Evolutionary conservation across 805 yeast species (phyloP), one percentile per base, ranked within the genome.

Genomic region (Candida suzukii): DNA sequence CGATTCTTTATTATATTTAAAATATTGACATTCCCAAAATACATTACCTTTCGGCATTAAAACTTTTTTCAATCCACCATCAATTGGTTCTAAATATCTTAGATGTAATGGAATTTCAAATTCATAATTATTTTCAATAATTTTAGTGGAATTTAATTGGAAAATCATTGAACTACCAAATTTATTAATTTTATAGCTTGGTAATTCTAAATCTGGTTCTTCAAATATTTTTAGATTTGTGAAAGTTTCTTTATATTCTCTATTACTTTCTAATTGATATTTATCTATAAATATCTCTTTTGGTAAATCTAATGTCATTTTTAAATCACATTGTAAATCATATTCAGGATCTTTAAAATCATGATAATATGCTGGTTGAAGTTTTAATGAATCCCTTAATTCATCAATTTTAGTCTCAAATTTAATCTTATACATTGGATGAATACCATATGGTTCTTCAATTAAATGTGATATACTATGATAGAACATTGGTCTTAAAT

Each of bases 21-120:
- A 13, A 13, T 31, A 38, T 16, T 25, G 41, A 41, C 65, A 59
- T 31, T 46, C 44, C 61, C 61, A 60, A 40, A 53, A 60, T 8
- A 59, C 31, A 19, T 49, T 41, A 0, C 53, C 58, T 18, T 40
- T 43, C 2, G 62, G 56, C 10, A 52, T 19, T 20, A 26, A 21
- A 8, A 47, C 35, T 4, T 24, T 17, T 14, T 27, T 30, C n/a
- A 24, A 24, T 18, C 26, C 41, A 3, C 50, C 51, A 3, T 39
- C 30, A 1, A 14, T 13, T 3, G 66, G 66, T 18, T 41, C 44
- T 1, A 54, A 57, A 32, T 61, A 61, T 24, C 66, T 44, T 29
- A 56, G 38, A 49, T 61, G 66, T 38, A 61, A 40, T 2, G 65
- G 65, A 12, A 61, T n/a, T 32, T 54, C 54, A 39, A 61, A 54